These are phyloP conservation scores for Didymella keratinophila DNA, from an alignment of 2,329 filamentous ascomycete genomes.

Conservation along the genomic window DNA sequence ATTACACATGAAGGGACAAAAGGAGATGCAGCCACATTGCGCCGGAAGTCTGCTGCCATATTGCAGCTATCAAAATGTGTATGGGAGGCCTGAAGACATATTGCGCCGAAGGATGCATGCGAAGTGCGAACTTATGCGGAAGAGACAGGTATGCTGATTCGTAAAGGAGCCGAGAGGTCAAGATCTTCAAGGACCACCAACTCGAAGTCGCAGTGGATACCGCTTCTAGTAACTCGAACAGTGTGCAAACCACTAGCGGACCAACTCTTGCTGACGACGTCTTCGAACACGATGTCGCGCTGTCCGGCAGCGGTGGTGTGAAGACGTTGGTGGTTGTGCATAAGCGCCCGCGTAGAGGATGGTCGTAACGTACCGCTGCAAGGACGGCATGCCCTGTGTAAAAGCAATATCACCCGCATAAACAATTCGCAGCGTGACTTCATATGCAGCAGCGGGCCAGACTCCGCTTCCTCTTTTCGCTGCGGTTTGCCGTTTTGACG, in stretches of 20 bases:
- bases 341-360: slow-evolving; percentile 30
- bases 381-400: slow-evolving; percentile 26
- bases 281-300: neutral
- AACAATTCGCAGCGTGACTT: slow-evolving; percentile 23
- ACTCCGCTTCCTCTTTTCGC: slow-evolving; percentile 6
- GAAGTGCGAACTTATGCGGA: neutral
- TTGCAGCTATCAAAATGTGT: slow-evolving; percentile 6
- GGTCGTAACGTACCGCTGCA: slow-evolving; percentile 18
- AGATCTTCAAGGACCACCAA: neutral
- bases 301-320: slow-evolving; percentile 14
- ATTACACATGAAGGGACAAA: slow-evolving; percentile 7
- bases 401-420: slow-evolving; percentile 28
- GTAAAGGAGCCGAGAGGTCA: neutral
- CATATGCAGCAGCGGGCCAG: slow-evolving; percentile 15
- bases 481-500: neutral
- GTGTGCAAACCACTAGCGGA: neutral
- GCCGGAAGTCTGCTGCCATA: slow-evolving; percentile 1
- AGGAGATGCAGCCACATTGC: slow-evolving; percentile 18
- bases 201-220: neutral
- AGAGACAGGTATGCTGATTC: neutral
- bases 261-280: slow-evolving; percentile 2
- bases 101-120: slow-evolving; percentile 8
- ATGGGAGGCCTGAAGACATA: neutral
- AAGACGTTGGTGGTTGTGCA: slow-evolving; percentile 28
- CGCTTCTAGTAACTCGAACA: neutral